These are phyloP conservation scores for Xylaria cubensis DNA, from an alignment of 495 filamentous ascomycete genomes.

Conservation along the genomic window DNA sequence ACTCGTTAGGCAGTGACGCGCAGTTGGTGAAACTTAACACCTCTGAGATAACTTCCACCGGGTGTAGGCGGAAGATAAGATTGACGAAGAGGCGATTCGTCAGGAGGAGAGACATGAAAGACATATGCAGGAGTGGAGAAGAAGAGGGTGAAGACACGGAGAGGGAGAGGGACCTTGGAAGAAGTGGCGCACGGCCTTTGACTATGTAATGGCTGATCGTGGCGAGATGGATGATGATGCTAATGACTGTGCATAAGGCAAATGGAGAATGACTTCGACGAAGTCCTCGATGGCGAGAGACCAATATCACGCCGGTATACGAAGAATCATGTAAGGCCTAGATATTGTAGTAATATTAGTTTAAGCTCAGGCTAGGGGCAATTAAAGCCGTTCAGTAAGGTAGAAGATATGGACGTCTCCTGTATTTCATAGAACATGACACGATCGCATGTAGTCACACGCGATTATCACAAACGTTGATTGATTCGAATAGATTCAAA, in stretches of 20 bases:
- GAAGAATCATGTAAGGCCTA: not conserved
- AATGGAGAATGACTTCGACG: not conserved
- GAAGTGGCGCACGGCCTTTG: too few relatives aligned
- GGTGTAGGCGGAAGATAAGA: constrained; percentile 36
- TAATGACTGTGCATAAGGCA: constrained; percentile 12
- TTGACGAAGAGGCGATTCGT: not conserved
- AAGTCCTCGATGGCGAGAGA: not conserved
- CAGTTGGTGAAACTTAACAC: constrained; percentile 27
- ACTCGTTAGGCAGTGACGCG: constrained; percentile 25
- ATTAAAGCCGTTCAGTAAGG: not conserved
- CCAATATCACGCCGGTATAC: not conserved
- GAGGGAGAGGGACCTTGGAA: not conserved
- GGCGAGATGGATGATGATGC: not conserved
- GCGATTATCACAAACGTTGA: not conserved
- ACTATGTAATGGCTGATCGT: not conserved
- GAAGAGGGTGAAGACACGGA: not conserved
- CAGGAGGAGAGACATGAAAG: constrained; percentile 20
- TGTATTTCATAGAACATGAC: not conserved
- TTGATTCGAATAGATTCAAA: not conserved
- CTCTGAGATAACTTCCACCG: constrained; percentile 29
- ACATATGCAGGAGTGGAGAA: constrained; percentile 1
- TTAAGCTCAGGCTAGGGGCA: not conserved
- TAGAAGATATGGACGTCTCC: not conserved
- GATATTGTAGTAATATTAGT: not conserved
- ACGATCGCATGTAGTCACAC: not conserved